Percentiles rank a stretch among this genome's conserved stretches.
Conservation (phyloP, 768 basidiomycete genomes). For the Calocera cornea region DNA sequence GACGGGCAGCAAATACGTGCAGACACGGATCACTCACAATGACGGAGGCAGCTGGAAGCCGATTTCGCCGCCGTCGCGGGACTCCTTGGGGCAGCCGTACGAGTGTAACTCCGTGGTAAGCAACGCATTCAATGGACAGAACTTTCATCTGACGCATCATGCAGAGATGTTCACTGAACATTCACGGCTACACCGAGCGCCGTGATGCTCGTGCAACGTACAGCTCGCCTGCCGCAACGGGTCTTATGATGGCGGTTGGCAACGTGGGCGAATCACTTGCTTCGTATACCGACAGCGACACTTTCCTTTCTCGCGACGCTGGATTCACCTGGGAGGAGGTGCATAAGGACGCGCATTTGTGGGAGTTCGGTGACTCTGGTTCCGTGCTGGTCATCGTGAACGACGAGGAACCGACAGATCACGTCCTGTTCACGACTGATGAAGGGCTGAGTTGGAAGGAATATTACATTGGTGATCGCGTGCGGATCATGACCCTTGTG, state of each 20-base stretch:
- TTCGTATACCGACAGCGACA: constrained; percentile 76
- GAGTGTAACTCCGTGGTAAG: constrained; percentile 54
- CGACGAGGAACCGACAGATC: constrained; percentile 86
- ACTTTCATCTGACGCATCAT: background rate
- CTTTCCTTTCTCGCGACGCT: constrained; percentile 90
- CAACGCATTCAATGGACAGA: background rate
- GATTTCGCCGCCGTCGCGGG: constrained; percentile 54
- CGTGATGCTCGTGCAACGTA: constrained; percentile 82
- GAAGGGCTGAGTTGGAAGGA: constrained; percentile 82
- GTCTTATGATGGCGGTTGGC: constrained; percentile 90
- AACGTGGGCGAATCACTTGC: constrained; percentile 80
- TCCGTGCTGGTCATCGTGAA: constrained; percentile 87
- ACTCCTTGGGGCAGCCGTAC: constrained; percentile 64
- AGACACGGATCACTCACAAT: constrained; percentile 87
- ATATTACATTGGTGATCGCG: constrained; percentile 65
- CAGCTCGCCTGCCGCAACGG: constrained; percentile 82
- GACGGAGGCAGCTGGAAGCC: constrained; percentile 89
- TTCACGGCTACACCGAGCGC: constrained; percentile 94
- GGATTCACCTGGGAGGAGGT: constrained; percentile 99
- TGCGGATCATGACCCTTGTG: constrained; percentile 64
- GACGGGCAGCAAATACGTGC: constrained; percentile 57
- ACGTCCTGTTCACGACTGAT: constrained; percentile 76
- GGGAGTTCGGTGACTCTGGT: constrained; percentile 97
- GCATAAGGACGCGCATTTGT: constrained; percentile 93
- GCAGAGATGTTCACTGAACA: constrained; percentile 72